Conservation (phyloP, 345 rosid genomes). For the Turnera subulata region DNA sequence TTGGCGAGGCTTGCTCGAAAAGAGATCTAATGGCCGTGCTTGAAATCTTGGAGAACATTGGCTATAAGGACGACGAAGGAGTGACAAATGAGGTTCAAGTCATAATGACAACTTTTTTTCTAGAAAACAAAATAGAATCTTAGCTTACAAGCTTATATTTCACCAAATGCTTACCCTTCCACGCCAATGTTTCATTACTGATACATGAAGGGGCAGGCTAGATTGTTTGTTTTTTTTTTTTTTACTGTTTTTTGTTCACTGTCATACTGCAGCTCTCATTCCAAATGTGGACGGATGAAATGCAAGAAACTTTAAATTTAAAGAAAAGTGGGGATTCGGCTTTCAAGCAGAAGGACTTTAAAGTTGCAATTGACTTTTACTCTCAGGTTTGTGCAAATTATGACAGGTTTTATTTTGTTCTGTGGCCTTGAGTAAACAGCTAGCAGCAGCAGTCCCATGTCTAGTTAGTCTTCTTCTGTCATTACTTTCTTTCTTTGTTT, state of each 20-base stretch:
- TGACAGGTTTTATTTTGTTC: neutral
- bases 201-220: neutral
- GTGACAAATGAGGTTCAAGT: conserved; percentile 62
- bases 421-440: no score
- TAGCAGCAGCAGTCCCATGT: no score
- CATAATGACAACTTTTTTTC: no score
- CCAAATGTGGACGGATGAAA: conserved; percentile 98
- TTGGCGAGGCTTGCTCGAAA: conserved; percentile 97
- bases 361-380: conserved; percentile 63
- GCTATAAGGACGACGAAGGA: conserved; percentile 92
- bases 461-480: no score
- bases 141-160: no score
- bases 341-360: conserved; percentile 69
- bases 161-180: neutral
- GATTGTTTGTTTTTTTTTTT: neutral
- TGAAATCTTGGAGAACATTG: conserved; percentile 64
- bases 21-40: conserved; percentile 77
- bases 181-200: no score
- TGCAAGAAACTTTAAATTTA: conserved; percentile 77
- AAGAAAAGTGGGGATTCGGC: conserved; percentile 92
- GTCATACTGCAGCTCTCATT: conserved; percentile 67
- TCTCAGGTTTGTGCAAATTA: conserved; percentile 50
- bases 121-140: no score
- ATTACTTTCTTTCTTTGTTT: no score
- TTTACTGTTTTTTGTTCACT: neutral